Percentiles rank a stretch among this genome's conserved stretches.
Conservation (phyloP, 2,329 filamentous ascomycete genomes). For the Colletotrichum coccodes region DNA sequence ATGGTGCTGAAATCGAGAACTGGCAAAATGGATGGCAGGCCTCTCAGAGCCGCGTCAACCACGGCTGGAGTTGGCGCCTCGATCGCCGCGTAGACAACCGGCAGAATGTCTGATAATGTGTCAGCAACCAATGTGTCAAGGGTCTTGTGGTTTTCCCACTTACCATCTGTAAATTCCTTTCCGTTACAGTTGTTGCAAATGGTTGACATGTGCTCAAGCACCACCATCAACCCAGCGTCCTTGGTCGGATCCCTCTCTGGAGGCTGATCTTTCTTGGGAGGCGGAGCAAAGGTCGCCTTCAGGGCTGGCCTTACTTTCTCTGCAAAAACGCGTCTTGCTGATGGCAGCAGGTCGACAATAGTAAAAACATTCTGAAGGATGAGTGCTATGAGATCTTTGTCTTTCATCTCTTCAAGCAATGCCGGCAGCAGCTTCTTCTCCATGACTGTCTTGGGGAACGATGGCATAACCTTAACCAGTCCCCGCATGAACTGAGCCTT, state of each 20-base stretch:
- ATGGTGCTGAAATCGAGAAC: slow-evolving; percentile 96
- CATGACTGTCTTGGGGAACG: slow-evolving; percentile 92
- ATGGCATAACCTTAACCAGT: slow-evolving; percentile 84
- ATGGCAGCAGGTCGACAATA: slow-evolving; percentile 82
- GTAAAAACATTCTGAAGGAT: slow-evolving; percentile 94
- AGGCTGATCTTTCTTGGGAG: slow-evolving; percentile 70
- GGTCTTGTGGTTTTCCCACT: slow-evolving; percentile 42
- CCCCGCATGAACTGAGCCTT: slow-evolving; percentile 94
- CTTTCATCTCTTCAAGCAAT: slow-evolving; percentile 92
- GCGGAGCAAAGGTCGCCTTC: slow-evolving; percentile 81
- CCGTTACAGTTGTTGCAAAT: slow-evolving; percentile 86
- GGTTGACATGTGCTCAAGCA: slow-evolving; percentile 83
- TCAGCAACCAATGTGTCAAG: not conserved
- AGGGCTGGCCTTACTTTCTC: slow-evolving; percentile 88
- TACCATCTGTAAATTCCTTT: slow-evolving; percentile 94
- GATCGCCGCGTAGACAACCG: slow-evolving; percentile 84
- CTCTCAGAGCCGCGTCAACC: slow-evolving; percentile 85
- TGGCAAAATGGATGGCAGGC: slow-evolving; percentile 82
- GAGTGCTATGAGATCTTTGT: slow-evolving; percentile 84
- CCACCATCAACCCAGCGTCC: slow-evolving; percentile 90
- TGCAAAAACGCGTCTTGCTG: slow-evolving; percentile 80
- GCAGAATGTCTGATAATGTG: slow-evolving; percentile 76
- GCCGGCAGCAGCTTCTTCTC: slow-evolving; percentile 94
- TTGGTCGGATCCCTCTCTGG: slow-evolving; percentile 75
- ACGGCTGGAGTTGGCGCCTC: slow-evolving; percentile 91